These are phyloP conservation scores for Tylopilus intermedius DNA, from an alignment of 768 basidiomycete genomes.

Conservation along the genomic window DNA sequence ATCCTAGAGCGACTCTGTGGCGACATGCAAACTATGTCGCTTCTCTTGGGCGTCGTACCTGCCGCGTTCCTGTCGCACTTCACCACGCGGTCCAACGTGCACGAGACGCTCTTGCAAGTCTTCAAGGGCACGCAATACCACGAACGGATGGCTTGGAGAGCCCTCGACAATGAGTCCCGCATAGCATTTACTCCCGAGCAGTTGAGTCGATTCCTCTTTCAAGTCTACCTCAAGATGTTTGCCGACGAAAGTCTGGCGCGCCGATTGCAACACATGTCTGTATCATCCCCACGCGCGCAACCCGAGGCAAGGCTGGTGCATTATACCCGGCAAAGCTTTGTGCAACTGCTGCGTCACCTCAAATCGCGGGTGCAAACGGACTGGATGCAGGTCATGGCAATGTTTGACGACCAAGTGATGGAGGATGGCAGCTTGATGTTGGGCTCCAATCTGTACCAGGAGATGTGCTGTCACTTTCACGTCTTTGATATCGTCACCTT, in stretches of 20 bases:
- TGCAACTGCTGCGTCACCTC: constrained; percentile 38
- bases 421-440: constrained; percentile 17
- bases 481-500: constrained; percentile 36
- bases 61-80: constrained; percentile 24
- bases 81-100: constrained; percentile 26
- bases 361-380: constrained; percentile 33
- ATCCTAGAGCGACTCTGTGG: constrained; percentile 26
- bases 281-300: neutral
- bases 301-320: constrained; percentile 29
- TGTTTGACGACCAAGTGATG: constrained; percentile 20
- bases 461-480: constrained; percentile 43
- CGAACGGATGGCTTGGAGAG: constrained; percentile 27
- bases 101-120: constrained; percentile 16
- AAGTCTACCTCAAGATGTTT: constrained; percentile 29
- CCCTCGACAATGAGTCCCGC: constrained; percentile 2
- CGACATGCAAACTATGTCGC: constrained; percentile 25
- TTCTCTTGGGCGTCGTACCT: constrained; percentile 27
- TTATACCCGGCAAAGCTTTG: constrained; percentile 49
- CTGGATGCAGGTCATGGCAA: constrained; percentile 42
- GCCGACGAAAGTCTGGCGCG: constrained; percentile 22
- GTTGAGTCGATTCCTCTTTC: constrained; percentile 22
- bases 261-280: constrained; percentile 5
- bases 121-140: constrained; percentile 10
- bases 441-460: constrained; percentile 38
- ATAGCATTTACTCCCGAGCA: constrained; percentile 24